Base-by-base conservation (phyloP, 371 early-diverging fungal species). In the Syncephalastrum monosporum region DNA sequence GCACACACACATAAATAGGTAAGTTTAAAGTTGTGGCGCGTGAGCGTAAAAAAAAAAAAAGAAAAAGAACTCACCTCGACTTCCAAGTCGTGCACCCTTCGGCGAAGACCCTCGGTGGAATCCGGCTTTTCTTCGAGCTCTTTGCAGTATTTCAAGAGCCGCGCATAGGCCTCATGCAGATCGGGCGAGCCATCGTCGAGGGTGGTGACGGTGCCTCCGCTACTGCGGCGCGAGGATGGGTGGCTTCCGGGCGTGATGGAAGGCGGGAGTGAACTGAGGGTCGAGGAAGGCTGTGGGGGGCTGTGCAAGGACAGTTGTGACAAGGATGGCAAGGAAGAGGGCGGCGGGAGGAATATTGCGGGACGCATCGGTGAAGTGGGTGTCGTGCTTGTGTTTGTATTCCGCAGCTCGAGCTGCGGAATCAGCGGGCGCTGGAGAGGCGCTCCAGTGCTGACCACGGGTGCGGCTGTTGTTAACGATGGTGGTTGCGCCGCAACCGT, bases 21-120 rank as follows among this genome's bases (percentile, higher is more conserved):
- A 7, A 29, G 29, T 29, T 29, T 29, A 29, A 29, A 29, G 29
- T 29, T 29, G 29, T 29, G 29, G 29, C 29, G 29, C 29, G 29
- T 29, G 24, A 56, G 46, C 4, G 29, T 33, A 16, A 19, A 19
- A 56, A 50, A 56, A 44, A 25, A 23, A 46, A n/a, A 14, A 50
- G 51, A 44, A 25, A 23, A 46, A n/a, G 14, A 13, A 21, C 38
- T 56, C 60, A 68, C 72, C 63, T 71, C 72, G 14, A 68, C 60
- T 60, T 71, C 68, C 16, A 71, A 54, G 50, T 71, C 65, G 46
- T 68, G 68, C 5, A 71, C 46, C 19, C 57, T 57, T 25, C 63
- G 55, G 42, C 55, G 59, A n/a, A 68, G 25, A 12, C 27, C 27
- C 12, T 57, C 61, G 8, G 58, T 42, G 25, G 57, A 50, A 24